Conservation (phyloP, 257 asterid genomes). For the Salvia rosmarinus region DNA sequence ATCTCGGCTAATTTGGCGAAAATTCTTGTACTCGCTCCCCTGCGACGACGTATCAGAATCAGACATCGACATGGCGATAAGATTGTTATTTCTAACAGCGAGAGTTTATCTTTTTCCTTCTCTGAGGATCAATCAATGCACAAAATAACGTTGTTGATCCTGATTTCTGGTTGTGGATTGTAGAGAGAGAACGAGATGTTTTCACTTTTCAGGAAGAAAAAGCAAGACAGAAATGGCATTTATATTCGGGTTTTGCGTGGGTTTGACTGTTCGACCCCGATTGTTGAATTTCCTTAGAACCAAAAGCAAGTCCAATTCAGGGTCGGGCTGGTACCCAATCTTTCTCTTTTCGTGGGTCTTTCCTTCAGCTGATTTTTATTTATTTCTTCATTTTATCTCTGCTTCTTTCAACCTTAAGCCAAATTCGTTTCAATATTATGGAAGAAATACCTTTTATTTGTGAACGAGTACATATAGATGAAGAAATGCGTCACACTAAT, state of each 20-base stretch:
- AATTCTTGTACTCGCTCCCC: conserved; percentile 56
- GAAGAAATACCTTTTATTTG: too few relatives aligned
- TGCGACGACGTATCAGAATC: conserved; percentile 61
- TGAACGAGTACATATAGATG: too few relatives aligned
- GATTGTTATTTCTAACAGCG: background rate
- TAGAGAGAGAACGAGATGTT: conserved; percentile 22
- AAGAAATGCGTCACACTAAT: too few relatives aligned
- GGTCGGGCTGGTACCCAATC: conserved; percentile 23
- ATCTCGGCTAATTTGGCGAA: conserved; percentile 58
- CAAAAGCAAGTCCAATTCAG: conserved; percentile 26
- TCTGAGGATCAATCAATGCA: conserved; percentile 22
- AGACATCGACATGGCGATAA: conserved; percentile 53
- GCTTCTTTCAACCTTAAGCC: too few relatives aligned
- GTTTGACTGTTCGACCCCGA: conserved; percentile 44
- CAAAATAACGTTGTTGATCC: conserved; percentile 30
- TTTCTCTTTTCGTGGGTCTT: too few relatives aligned
- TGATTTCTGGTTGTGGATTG: conserved; percentile 31
- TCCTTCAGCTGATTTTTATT: too few relatives aligned
- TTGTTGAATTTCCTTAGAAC: conserved; percentile 41
- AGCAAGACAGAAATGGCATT: conserved; percentile 9
- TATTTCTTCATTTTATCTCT: too few relatives aligned
- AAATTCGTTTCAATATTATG: too few relatives aligned
- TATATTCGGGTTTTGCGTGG: conserved; percentile 42
- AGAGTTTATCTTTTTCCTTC: background rate
- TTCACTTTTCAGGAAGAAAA: conserved; percentile 1